Evolutionary conservation across 768 basidiomycete genomes (phyloP).

Genomic region (Pisolithus albus): DNA sequence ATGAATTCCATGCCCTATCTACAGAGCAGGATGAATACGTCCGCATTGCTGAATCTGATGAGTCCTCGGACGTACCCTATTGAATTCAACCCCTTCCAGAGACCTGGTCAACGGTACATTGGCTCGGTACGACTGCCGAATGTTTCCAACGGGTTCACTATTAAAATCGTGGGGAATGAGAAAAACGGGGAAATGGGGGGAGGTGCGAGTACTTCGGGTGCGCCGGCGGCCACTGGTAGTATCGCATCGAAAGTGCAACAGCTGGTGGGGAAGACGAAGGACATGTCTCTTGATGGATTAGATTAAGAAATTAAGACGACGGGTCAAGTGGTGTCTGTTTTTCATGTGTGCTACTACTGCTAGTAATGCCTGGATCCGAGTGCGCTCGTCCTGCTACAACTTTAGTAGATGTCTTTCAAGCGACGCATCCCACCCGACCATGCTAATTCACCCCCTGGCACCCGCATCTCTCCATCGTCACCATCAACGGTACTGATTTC

Average conservation of each 20-base stretch:
- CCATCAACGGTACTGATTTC: constrained; percentile 57
- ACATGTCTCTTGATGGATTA: constrained; percentile 21
- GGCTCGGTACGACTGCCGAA: constrained; percentile 22
- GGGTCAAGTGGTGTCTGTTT: too few relatives aligned
- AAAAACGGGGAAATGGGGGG: not conserved
- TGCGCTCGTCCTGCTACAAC: not conserved
- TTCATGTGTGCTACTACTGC: not conserved
- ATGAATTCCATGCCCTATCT: constrained; percentile 19
- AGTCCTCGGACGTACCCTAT: constrained; percentile 24
- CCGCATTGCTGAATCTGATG: constrained; percentile 17
- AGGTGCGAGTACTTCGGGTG: not conserved
- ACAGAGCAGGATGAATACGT: constrained; percentile 16
- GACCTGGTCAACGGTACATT: constrained; percentile 26
- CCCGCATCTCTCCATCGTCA: constrained; percentile 52
- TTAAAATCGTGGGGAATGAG: constrained; percentile 20
- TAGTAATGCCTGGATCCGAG: not conserved
- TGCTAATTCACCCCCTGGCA: constrained; percentile 39
- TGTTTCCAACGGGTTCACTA: constrained; percentile 27
- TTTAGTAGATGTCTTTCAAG: constrained; percentile 52
- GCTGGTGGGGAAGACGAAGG: constrained; percentile 10
- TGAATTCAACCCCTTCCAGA: constrained; percentile 28
- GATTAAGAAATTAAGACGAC: constrained; percentile 12
- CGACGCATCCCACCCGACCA: constrained; percentile 47
- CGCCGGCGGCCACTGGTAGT: not conserved
- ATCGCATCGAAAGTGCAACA: constrained; percentile 4